Base-by-base conservation (phyloP, 768 basidiomycete genomes). In the Favolaschia claudopus region DNA sequence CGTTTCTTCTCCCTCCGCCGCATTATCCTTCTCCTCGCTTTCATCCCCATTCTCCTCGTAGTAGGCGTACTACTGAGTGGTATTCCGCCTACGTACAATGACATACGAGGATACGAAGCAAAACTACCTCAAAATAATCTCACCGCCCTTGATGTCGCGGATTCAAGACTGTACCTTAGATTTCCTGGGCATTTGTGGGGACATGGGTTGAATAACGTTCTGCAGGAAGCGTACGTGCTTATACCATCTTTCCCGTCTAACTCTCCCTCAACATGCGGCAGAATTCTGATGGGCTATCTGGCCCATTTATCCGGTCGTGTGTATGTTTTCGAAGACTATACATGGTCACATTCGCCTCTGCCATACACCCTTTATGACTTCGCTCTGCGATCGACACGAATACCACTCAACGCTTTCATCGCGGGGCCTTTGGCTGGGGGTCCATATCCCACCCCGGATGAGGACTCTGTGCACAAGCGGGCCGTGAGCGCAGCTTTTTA, bases 271-370 rank as follows among this genome's bases (percentile, higher is more conserved):
- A 17, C 9, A 13, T 19, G 19, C 2, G 37, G 7, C 52, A 85
- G 84, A 5, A 60, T 85, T 15, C 60, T 87, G 29, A 76, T 83
- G 69, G 81, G 81, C 25, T 81, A 86, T 63, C 69, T 87, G 15
- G 84, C 86, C 1, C 78, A 82, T 43, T 66, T 69, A 33, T 67
- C 82, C 12, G 79, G 84, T 58, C 72, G 85, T 14, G 81, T 83
- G 1, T 88, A 80, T 54, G 86, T 88, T 2, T 89, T 88, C 55
- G 83, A 86, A 56, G 85, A 87, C 65, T 87, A 86, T 55, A 77
- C 77, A 32, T 88, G 85, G 85, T 86, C 86, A 0, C 82, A 80
- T 44, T 61, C 74, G 0, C 81, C 85, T 3, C 69, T 85, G 28
- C 81, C 81, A 4, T 87, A 83, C 69, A 82, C 84, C 3, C 48